Evolutionary conservation across 129 eudicot genomes (phyloP).

Genomic region (Artemisia tridentata): DNA sequence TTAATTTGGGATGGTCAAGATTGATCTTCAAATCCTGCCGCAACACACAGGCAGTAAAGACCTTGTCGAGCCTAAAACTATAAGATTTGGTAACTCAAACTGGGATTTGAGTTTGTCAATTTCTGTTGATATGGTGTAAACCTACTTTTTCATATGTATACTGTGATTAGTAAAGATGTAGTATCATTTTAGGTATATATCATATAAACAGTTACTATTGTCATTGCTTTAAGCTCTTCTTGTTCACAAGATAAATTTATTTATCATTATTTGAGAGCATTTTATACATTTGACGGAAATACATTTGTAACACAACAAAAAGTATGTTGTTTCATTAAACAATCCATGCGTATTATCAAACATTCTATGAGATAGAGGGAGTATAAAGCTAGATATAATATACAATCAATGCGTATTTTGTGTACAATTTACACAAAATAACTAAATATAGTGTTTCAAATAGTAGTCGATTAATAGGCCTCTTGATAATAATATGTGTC

Average conservation of each 20-base stretch:
- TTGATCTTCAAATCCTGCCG: constrained; percentile 58
- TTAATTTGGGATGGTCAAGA: constrained; percentile 82
- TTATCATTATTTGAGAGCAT: not conserved
- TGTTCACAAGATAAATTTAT: not conserved
- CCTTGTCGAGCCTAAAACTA: no score
- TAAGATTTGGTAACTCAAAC: not conserved
- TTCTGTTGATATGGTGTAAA: not conserved
- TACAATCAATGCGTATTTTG: not conserved
- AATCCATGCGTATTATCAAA: not conserved
- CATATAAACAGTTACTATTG: not conserved
- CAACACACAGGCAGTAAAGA: not conserved
- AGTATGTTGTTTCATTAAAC: no score
- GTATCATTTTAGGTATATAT: not conserved
- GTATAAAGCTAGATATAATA: not conserved
- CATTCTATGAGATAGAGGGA: not conserved
- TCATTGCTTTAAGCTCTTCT: constrained; percentile 1
- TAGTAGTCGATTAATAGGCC: not conserved
- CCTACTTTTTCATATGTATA: not conserved
- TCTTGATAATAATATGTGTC: not conserved
- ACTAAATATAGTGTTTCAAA: constrained; percentile 1
- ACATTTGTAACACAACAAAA: not conserved
- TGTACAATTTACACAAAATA: not conserved
- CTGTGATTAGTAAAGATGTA: no score
- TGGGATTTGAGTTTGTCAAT: not conserved
- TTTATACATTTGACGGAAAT: not conserved